A percentile compares a stretch with the other conserved stretches of the same genome.
Conservation (phyloP, 2,329 filamentous ascomycete genomes). For the Ophiocordyceps robertsii region DNA sequence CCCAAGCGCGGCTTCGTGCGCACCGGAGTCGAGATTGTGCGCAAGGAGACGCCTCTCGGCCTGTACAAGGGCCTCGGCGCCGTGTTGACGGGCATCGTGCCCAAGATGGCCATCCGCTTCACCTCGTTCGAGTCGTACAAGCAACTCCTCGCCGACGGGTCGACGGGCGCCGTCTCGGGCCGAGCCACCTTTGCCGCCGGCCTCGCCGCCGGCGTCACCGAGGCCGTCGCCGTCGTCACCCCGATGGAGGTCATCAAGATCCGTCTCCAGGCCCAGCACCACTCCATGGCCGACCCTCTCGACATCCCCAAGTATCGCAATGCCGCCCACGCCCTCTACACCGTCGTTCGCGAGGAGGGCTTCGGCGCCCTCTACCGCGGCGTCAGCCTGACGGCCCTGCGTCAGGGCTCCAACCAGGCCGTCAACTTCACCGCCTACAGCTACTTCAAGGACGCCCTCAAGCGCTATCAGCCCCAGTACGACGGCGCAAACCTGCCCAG, state of each 20-base stretch:
- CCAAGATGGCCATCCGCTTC: constrained; percentile 99
- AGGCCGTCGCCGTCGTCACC: constrained; percentile 91
- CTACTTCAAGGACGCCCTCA: constrained; percentile 73
- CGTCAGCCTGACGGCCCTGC: constrained; percentile 81
- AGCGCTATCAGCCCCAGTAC: constrained; percentile 58
- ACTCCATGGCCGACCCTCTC: constrained; percentile 93
- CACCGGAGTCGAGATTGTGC: constrained; percentile 77
- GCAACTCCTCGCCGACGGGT: constrained; percentile 57
- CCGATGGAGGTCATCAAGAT: constrained; percentile 99
- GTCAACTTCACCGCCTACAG: constrained; percentile 98
- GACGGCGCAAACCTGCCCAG: constrained; percentile 55
- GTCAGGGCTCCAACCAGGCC: constrained; percentile 94
- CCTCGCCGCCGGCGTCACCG: constrained; percentile 83
- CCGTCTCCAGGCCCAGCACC: constrained; percentile 91
- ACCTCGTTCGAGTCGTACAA: constrained; percentile 97
- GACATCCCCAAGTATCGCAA: constrained; percentile 96
- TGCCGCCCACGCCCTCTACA: constrained; percentile 71
- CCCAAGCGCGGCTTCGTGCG: constrained; percentile 77
- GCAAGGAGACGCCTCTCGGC: constrained; percentile 79
- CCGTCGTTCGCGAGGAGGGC: constrained; percentile 85
- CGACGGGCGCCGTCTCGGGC: constrained; percentile 55
- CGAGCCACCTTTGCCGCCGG: constrained; percentile 63
- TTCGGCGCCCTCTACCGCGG: constrained; percentile 79
- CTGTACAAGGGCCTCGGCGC: constrained; percentile 98
- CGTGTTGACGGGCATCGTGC: constrained; percentile 88